Evolutionary conservation across 805 yeast genomes (phyloP).

Genomic region (Lipomyces chichibuensis): DNA sequence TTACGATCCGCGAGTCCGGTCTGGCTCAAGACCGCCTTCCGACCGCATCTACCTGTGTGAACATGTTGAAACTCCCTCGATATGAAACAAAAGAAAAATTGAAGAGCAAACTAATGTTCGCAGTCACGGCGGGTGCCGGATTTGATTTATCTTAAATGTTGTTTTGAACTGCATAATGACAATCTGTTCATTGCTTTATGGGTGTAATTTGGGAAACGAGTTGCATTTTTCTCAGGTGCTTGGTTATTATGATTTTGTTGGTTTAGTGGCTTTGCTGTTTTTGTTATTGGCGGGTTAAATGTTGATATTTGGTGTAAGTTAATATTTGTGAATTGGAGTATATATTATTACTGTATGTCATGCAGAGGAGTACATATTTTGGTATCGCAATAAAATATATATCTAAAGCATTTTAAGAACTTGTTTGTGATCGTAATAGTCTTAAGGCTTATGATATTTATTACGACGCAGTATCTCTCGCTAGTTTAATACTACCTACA

Average conservation of each 20-base stretch:
- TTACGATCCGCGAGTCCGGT: constrained; percentile 78
- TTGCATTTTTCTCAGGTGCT: background rate
- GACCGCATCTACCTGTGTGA: constrained; percentile 92
- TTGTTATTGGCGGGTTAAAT: background rate
- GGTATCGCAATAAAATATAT: background rate
- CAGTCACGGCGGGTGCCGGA: constrained; percentile 82
- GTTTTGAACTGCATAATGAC: background rate
- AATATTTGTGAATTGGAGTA: background rate
- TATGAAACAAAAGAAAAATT: constrained; percentile 64
- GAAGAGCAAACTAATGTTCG: constrained; percentile 67
- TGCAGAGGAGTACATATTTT: background rate
- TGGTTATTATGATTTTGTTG: background rate
- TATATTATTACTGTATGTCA: background rate
- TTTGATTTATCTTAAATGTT: constrained; percentile 68
- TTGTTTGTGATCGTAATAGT: too few relatives aligned
- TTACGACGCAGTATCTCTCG: too few relatives aligned
- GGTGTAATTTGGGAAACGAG: background rate
- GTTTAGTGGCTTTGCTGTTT: background rate
- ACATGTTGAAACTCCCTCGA: constrained; percentile 82
- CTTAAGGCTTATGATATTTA: too few relatives aligned
- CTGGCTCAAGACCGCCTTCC: constrained; percentile 65
- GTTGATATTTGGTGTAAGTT: background rate
- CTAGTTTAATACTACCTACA: too few relatives aligned
- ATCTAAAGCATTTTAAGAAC: too few relatives aligned
- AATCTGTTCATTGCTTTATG: background rate